Evolutionary conservation across 257 asterid genomes (phyloP).

Genomic region (Linderniella brevidens): DNA sequence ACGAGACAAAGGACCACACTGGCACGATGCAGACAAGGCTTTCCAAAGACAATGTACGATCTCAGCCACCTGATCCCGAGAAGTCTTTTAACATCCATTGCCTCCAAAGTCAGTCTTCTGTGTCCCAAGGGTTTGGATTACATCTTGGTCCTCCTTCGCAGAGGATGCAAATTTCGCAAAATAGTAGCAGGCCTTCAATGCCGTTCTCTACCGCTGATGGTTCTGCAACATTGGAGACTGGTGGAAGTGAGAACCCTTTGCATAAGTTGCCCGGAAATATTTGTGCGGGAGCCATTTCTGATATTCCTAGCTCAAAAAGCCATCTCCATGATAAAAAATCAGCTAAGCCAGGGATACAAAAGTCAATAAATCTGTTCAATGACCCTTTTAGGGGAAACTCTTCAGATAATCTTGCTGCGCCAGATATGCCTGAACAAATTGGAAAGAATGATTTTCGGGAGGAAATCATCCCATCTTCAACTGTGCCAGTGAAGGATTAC

Average conservation of each 20-base stretch:
- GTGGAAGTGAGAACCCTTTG: constrained; percentile 16
- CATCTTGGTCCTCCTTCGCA: constrained; percentile 94
- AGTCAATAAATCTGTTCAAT: constrained; percentile 15
- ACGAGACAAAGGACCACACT: constrained; percentile 36
- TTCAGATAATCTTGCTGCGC: constrained; percentile 19
- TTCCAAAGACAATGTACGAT: constrained; percentile 22
- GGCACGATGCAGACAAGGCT: constrained; percentile 18
- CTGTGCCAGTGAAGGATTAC: constrained; percentile 15
- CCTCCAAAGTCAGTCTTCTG: constrained; percentile 39
- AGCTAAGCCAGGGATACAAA: constrained; percentile 23
- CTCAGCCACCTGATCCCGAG: constrained; percentile 24
- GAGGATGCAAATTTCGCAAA: constrained; percentile 15
- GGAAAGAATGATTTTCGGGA: constrained; percentile 16
- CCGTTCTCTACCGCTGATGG: constrained; percentile 29
- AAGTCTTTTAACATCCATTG: constrained; percentile 24
- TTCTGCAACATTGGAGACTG: constrained; percentile 19
- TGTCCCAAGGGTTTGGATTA: constrained; percentile 73
- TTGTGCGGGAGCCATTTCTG: constrained; percentile 21
- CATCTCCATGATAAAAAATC: constrained; percentile 26
- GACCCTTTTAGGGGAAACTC: constrained; percentile 17
- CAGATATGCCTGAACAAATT: constrained; percentile 15
- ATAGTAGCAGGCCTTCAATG: constrained; percentile 16
- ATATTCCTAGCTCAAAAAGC: constrained; percentile 23
- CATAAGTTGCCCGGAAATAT: constrained; percentile 21
- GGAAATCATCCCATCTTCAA: constrained; percentile 18